phyloP scores from a whole-genome alignment of 371 early-diverging fungal genomes.

The Mortierella sp. region DNA sequence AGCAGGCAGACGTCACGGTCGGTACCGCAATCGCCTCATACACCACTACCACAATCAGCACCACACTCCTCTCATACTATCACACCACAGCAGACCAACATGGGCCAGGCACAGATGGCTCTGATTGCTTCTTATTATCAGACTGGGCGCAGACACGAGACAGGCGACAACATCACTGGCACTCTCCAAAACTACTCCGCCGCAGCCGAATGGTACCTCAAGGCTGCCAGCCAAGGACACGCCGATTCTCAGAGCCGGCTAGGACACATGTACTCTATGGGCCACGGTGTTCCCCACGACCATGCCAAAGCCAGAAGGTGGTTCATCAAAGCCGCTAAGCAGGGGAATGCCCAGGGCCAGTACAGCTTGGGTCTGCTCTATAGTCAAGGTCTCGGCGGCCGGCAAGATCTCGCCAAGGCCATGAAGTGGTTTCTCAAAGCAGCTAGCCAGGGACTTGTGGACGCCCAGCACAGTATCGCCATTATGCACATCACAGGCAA shows the following conservation, averaged over 20 bases:
- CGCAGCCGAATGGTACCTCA: background rate
- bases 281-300: slow-evolving; percentile 65
- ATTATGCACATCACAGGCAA: slow-evolving; percentile 83
- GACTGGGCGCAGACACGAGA: background rate
- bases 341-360: slow-evolving; percentile 60
- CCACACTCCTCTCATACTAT: background rate
- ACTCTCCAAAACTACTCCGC: background rate
- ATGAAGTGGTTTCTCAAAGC: slow-evolving; percentile 61
- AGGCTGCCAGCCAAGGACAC: slow-evolving; percentile 64
- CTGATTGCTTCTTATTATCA: background rate
- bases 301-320: slow-evolving; percentile 63
- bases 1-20: background rate
- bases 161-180: background rate
- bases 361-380: slow-evolving; percentile 64
- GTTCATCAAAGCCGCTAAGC: slow-evolving; percentile 67
- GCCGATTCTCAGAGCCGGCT: slow-evolving; percentile 60
- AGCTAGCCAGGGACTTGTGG: slow-evolving; percentile 58
- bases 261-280: slow-evolving; percentile 66
- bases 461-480: slow-evolving; percentile 79
- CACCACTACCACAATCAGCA: background rate
- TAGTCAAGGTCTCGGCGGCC: slow-evolving; percentile 60
- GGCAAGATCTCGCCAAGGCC: slow-evolving; percentile 58
- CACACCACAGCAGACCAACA: background rate
- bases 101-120: no score
- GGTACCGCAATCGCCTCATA: no score